Conservation (phyloP, 495 filamentous ascomycete genomes). For the Penicillium coffeae region DNA sequence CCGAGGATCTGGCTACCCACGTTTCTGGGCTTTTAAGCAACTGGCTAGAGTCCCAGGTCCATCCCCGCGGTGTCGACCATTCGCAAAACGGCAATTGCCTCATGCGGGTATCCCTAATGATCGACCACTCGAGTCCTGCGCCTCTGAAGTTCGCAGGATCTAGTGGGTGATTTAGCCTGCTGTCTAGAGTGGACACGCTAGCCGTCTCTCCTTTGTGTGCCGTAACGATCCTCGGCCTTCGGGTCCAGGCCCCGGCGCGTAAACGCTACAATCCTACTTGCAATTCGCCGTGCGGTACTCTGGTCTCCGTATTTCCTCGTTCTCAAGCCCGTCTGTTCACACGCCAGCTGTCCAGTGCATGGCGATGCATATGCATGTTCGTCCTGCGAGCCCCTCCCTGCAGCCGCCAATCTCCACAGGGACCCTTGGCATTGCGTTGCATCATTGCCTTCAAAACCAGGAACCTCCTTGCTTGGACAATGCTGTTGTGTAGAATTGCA, state of each 20-base stretch:
- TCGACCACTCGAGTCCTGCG: neutral
- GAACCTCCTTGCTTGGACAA: slow-evolving; percentile 1
- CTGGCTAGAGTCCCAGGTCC: neutral
- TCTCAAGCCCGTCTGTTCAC: too few species aligned
- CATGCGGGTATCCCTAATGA: neutral
- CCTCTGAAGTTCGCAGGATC: neutral
- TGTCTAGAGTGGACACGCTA: neutral
- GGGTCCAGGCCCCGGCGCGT: too few species aligned
- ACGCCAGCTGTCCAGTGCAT: too few species aligned
- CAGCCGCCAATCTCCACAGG: slow-evolving; percentile 5
- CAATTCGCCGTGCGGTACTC: too few species aligned
- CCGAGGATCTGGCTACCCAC: slow-evolving; percentile 9
- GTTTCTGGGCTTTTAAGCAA: neutral
- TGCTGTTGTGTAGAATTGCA: neutral
- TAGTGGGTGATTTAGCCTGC: neutral
- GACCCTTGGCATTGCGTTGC: neutral
- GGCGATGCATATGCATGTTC: neutral
- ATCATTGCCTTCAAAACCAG: neutral
- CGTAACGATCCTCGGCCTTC: too few species aligned
- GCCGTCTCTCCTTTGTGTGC: neutral
- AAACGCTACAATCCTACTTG: too few species aligned
- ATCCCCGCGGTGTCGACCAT: neutral
- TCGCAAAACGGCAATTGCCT: neutral
- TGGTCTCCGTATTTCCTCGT: too few species aligned
- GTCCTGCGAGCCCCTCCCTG: too few species aligned